These are phyloP conservation scores for Monosporascus sp. DNA, from an alignment of 2,329 filamentous ascomycete species.

Conservation along the genomic window DNA sequence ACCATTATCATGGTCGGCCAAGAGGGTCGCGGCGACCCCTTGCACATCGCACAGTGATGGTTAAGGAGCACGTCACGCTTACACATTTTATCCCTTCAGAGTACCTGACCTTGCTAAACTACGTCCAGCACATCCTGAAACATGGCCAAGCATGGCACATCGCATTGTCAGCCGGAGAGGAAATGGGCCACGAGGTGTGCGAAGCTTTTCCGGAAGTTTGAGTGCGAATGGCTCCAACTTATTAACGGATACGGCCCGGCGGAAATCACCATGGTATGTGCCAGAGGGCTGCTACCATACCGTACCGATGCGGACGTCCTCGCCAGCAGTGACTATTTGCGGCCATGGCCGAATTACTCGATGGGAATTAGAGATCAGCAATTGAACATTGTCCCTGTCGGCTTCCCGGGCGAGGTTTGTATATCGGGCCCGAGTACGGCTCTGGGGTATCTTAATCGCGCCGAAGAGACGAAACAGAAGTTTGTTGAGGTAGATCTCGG, in stretches of 20 bases:
- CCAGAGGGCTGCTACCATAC: conserved; percentile 3
- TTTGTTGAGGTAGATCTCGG: background rate
- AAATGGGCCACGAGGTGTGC: background rate
- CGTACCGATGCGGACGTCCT: background rate
- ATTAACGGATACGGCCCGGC: conserved; percentile 24
- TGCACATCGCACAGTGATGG: background rate
- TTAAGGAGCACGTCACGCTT: background rate
- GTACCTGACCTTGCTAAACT: background rate
- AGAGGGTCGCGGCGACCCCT: background rate
- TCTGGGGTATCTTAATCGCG: conserved; percentile 1
- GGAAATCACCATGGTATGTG: conserved; percentile 14
- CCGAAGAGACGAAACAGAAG: background rate
- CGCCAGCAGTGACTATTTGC: conserved; percentile 12
- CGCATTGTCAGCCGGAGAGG: background rate
- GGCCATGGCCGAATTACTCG: conserved; percentile 29
- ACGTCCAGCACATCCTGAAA: background rate
- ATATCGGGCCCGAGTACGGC: conserved; percentile 31
- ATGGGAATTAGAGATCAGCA: conserved; percentile 34
- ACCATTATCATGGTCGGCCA: background rate
- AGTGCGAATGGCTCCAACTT: conserved; percentile 7
- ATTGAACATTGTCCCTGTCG: conserved; percentile 29
- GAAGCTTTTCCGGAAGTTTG: conserved; percentile 8
- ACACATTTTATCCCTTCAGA: background rate
- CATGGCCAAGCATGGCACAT: background rate
- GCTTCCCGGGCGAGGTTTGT: conserved; percentile 35